These are phyloP conservation scores for Nitzschia palea DNA, from an alignment of 108 stramenopile species.

Conservation along the genomic window DNA sequence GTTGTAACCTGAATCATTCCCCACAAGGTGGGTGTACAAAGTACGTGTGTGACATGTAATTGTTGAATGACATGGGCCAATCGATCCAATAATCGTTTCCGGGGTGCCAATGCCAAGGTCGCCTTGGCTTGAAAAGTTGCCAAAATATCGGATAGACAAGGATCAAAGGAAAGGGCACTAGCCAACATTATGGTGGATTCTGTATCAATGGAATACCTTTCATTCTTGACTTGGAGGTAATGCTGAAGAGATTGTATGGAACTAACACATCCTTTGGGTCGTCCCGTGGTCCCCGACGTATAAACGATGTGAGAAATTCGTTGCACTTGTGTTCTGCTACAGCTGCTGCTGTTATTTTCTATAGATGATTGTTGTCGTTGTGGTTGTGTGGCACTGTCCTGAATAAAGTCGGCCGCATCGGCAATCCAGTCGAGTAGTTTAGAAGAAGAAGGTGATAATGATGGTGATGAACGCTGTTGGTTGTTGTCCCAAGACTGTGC, in stretches of 20 bases:
- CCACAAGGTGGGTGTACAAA: conserved; percentile 88
- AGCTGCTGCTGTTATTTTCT: neutral
- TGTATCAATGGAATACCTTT: conserved; percentile 43
- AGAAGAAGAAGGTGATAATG: neutral
- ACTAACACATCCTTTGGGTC: conserved; percentile 89
- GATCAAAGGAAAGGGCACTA: conserved; percentile 82
- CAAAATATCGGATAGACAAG: conserved; percentile 78
- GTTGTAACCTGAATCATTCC: conserved; percentile 9
- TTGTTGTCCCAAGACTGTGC: neutral
- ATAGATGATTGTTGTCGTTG: neutral
- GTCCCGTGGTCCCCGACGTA: conserved; percentile 95
- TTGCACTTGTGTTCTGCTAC: neutral
- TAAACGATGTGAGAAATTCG: conserved; percentile 84
- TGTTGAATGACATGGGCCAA: conserved; percentile 37
- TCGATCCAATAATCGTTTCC: conserved; percentile 24
- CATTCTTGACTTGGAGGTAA: conserved; percentile 71
- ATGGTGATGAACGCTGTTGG: neutral
- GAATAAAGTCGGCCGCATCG: conserved; percentile 3
- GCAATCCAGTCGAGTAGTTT: conserved; percentile 11
- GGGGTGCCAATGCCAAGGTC: conserved; percentile 53
- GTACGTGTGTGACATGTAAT: conserved; percentile 58
- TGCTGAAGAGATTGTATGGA: conserved; percentile 59
- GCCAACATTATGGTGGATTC: conserved; percentile 69
- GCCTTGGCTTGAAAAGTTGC: conserved; percentile 62
- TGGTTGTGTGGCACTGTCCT: neutral